Percentiles rank a stretch among this genome's conserved stretches.
Evolutionary conservation across 164 flowering plant species (phyloP).

Genomic region (Echeveria elegans): DNA sequence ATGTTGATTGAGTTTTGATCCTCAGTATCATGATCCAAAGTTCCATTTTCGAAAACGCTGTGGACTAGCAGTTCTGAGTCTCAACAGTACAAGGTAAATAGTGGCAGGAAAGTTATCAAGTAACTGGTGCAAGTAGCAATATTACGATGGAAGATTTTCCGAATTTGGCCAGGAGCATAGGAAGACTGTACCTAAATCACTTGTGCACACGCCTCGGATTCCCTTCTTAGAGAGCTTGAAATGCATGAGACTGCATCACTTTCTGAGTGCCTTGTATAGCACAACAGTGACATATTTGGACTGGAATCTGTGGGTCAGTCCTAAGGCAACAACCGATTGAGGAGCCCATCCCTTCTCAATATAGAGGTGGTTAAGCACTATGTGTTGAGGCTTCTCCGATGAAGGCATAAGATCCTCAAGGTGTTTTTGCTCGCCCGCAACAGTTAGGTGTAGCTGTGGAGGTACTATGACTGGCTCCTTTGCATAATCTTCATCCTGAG

Average conservation of each 20-base stretch:
- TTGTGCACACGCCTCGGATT: not conserved
- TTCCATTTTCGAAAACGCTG: not conserved
- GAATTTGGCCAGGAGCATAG: not conserved
- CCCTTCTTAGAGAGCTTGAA: too few relatives aligned
- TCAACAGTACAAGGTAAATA: not conserved
- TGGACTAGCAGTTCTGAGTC: not conserved
- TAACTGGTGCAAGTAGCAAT: not conserved
- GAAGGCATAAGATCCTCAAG: slow-evolving; percentile 29
- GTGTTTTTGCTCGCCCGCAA: slow-evolving; percentile 40
- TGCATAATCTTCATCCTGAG: slow-evolving; percentile 64
- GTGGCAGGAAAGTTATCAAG: not conserved
- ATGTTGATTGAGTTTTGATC: not conserved
- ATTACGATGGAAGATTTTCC: not conserved
- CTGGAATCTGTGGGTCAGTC: slow-evolving; percentile 74
- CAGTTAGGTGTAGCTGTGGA: slow-evolving; percentile 53
- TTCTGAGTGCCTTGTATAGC: slow-evolving; percentile 76
- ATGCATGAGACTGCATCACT: slow-evolving; percentile 20
- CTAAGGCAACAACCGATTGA: slow-evolving; percentile 72
- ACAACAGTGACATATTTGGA: slow-evolving; percentile 84
- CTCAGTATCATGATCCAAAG: not conserved
- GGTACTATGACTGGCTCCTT: slow-evolving; percentile 72
- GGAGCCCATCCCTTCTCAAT: slow-evolving; percentile 71
- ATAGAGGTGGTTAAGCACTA: slow-evolving; percentile 80
- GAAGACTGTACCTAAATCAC: not conserved
- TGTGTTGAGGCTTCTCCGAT: slow-evolving; percentile 61